Conservation (phyloP, 2,329 filamentous ascomycete genomes). For the Ophiostoma triangulosporum region DNA sequence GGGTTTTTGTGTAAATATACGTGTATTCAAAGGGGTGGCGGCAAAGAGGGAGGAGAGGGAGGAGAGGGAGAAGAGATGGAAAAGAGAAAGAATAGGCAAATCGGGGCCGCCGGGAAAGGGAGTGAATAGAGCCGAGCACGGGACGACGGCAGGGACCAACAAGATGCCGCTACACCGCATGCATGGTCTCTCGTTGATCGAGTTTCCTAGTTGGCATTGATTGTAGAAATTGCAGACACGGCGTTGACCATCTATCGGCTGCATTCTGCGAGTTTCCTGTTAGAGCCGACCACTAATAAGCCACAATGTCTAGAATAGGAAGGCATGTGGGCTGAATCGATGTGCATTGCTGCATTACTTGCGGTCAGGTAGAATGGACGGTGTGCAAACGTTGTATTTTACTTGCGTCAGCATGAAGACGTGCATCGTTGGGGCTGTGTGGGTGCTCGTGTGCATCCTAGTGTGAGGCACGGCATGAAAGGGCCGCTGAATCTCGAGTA, state of each 20-base stretch:
- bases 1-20: too few species aligned
- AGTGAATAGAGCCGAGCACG: background rate
- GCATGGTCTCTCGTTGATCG: background rate
- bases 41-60: background rate
- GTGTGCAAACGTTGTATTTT: background rate
- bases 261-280: background rate
- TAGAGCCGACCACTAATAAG: background rate
- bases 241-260: background rate
- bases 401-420: background rate
- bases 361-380: background rate
- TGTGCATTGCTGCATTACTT: conserved; percentile 4
- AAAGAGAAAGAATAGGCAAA: background rate
- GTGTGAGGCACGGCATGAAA: too few species aligned
- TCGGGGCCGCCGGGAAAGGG: background rate
- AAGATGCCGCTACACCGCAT: background rate
- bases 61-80: background rate
- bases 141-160: background rate
- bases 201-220: background rate
- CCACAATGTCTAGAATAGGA: background rate
- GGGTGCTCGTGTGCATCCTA: background rate
- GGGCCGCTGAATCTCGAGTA: too few species aligned
- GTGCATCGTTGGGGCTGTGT: background rate
- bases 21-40: too few species aligned
- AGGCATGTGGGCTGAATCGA: background rate
- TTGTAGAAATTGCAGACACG: background rate